Evolutionary conservation across 73 alveolate species (phyloP).

Genomic region (Blepharisma japonicum): DNA sequence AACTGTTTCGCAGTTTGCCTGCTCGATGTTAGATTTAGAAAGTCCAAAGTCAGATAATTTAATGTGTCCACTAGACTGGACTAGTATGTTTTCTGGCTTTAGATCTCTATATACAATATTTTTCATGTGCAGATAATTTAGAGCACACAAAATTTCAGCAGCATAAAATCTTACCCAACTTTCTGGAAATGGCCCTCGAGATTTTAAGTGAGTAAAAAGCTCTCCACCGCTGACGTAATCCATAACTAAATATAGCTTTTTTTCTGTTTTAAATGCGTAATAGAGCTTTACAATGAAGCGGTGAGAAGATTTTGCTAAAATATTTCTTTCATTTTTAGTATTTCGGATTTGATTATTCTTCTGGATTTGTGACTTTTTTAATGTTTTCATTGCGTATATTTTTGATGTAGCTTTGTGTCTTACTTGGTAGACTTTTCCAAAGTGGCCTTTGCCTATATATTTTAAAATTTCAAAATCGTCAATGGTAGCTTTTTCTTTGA

Average conservation of each 20-base stretch:
- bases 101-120: slow-evolving; percentile 81
- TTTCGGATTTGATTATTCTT: neutral
- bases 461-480: no score
- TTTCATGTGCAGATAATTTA: slow-evolving; percentile 55
- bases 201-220: slow-evolving; percentile 31
- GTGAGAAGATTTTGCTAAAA: slow-evolving; percentile 20
- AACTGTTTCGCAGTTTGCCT: slow-evolving; percentile 58
- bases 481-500: no score
- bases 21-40: slow-evolving; percentile 61
- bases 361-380: neutral
- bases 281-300: slow-evolving; percentile 36
- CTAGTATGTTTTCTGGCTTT: slow-evolving; percentile 78
- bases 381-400: slow-evolving; percentile 1
- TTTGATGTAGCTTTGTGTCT: neutral
- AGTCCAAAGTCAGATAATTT: slow-evolving; percentile 94
- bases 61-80: slow-evolving; percentile 72
- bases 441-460: slow-evolving; percentile 1
- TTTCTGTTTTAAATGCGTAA: slow-evolving; percentile 16
- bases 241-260: slow-evolving; percentile 33
- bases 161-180: slow-evolving; percentile 35
- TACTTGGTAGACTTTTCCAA: slow-evolving; percentile 7
- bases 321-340: slow-evolving; percentile 23
- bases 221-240: slow-evolving; percentile 22
- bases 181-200: neutral
- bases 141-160: slow-evolving; percentile 47